These are phyloP conservation scores for Sugiyamaella castrensis DNA, from an alignment of 1,139 yeast species.

Conservation along the genomic window DNA sequence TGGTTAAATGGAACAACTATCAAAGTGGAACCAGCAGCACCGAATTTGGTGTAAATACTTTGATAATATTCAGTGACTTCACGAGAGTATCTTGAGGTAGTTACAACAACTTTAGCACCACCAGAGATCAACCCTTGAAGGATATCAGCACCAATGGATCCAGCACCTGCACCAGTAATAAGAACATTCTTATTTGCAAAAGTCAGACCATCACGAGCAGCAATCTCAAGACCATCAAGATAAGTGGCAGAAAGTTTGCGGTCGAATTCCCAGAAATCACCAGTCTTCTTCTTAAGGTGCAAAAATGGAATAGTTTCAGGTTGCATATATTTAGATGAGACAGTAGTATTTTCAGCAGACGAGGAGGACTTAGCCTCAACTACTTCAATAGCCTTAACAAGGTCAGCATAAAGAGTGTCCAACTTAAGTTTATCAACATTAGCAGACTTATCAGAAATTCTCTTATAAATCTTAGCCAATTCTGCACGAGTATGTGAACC, in stretches of 20 bases:
- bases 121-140: conserved; percentile 93
- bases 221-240: conserved; percentile 86
- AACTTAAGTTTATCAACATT: conserved; percentile 66
- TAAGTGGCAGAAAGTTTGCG: conserved; percentile 70
- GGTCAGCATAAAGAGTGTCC: conserved; percentile 74
- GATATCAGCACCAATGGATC: conserved; percentile 97
- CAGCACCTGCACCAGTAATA: conserved; percentile 98
- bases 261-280: conserved; percentile 83
- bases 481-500: conserved; percentile 59
- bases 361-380: conserved; percentile 38
- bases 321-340: conserved; percentile 28
- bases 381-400: conserved; percentile 68
- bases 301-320: conserved; percentile 92
- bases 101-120: conserved; percentile 96
- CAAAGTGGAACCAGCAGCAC: conserved; percentile 87
- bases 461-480: conserved; percentile 78
- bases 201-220: conserved; percentile 87
- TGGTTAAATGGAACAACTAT: conserved; percentile 98
- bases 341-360: conserved; percentile 39
- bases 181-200: conserved; percentile 86
- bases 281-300: conserved; percentile 76
- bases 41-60: conserved; percentile 84
- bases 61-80: conserved; percentile 95
- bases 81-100: conserved; percentile 93
- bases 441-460: conserved; percentile 63